Evolutionary conservation across 805 yeast genomes (phyloP), one percentile per base, ranked within the genome.

Genomic region (Zygosaccharomyces bisporus): DNA sequence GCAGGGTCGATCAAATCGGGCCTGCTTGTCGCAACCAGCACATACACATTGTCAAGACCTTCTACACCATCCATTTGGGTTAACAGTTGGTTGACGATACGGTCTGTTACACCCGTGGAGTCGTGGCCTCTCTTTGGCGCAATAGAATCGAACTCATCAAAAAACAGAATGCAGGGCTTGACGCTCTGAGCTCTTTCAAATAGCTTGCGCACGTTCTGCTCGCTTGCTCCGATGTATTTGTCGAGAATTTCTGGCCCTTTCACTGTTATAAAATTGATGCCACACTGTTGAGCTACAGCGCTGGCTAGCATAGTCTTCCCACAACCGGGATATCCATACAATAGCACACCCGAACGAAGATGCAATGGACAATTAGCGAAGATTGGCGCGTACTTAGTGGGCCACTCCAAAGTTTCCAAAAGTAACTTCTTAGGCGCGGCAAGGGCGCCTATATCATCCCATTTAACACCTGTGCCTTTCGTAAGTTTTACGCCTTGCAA

Each of bases 11-110:
- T 90, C 54, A 93, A 73, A 58, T 93, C 99, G 0, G 99, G 99
- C 56, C 99, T 75, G 55, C 93, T 82, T 0, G 98, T 93, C 1
- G 98, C 99, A 0, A 98, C 98, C 19, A 93, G 71, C 0, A 93
- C 96, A 61, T 93, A 91, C 2, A 93, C 98, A 3, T 98, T 97
- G 56, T 90, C 97, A 21, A 90, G 71, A 0, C 98, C 97, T 64
- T 93, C 98, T 0, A 98, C 98, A 69, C 99, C 99, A 65, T 93
- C 99, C 96, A 93, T 90, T 62, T 93, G 97, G 0, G 99, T 93
- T 56, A 93, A 75, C 79, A 93, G 78, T 61, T 93, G 99, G 66
- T 93, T 93, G 19, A 93, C 99, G 32, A 93, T 96, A 55, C 99
- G 76, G 63, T 93, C 99, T 2, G 98, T 93, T 3, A 93, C 98